Evolutionary conservation across 257 asterid genomes (phyloP), one percentile per base, ranked within the genome.

Genomic region (Plectranthus barbatus): DNA sequence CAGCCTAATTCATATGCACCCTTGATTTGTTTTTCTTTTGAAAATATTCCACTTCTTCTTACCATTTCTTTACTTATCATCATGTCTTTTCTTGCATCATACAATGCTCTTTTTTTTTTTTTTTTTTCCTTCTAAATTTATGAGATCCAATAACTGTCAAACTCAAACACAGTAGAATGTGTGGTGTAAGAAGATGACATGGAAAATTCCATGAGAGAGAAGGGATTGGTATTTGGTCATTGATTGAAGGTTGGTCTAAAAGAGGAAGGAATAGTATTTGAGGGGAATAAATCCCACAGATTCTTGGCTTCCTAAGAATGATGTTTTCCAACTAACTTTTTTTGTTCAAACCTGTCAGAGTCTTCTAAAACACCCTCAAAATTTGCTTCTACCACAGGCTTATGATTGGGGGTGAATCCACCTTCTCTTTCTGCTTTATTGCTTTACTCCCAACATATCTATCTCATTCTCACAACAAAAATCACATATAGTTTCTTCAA

Each of bases 241-340:
- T 26, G 31, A 26, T 26, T 55, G 77, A 56, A 69, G 44, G 74
- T 76, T 82, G 85, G 87, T 78, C 83, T 46, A 82, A 83, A 83
- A 79, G 86, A 62, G 79, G 56, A 83, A 76, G 74, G 77, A 74
- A 81, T 66, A 64, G 64, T 60, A 69, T 76, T 77, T 67, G 75
- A 39, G 88, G 85, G 86, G 86, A 77, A 82, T 84, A 13, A 65
- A 76, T 59, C 36, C 70, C 69, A 77, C 58, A 86, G 79, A 86
- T 86, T 88, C 95, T 87, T 83, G 84, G 88, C 97, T 81, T 89
- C 95, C 72, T 71, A 76, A 81, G 81, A 66, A 73, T 84, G 81
- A 54, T 72, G 80, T 26, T 26, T 26, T 26, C 80, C 72, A 70
- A 57, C 44, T 19, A 39, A 74, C 83, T 84, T 87, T 84, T 84